phyloP scores from a whole-genome alignment of 1,284 basidiomycete species.

The Cutaneotrichosporon sp. region DNA sequence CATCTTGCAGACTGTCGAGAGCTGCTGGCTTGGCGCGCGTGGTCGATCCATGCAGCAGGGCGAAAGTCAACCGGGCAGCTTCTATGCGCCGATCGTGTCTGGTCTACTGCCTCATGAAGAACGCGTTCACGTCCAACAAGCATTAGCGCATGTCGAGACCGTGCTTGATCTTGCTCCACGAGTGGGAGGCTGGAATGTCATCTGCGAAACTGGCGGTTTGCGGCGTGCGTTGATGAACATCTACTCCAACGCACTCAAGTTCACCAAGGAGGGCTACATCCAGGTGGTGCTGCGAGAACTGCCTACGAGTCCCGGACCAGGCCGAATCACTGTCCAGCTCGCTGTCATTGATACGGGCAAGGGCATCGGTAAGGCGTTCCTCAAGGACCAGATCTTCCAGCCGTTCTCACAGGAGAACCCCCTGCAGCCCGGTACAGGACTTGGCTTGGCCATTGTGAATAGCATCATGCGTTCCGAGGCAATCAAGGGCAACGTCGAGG shows the following conservation, averaged over 20 bases:
- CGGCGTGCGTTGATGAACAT: slow-evolving; percentile 91
- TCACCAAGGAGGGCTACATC: slow-evolving; percentile 83
- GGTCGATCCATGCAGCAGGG: slow-evolving; percentile 60
- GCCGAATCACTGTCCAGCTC: slow-evolving; percentile 73
- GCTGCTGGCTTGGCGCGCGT: slow-evolving; percentile 88
- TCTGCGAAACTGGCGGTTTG: slow-evolving; percentile 88
- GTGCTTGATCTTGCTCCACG: slow-evolving; percentile 65
- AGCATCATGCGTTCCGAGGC: slow-evolving; percentile 74
- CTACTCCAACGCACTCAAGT: slow-evolving; percentile 91
- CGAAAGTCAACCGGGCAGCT: slow-evolving; percentile 72
- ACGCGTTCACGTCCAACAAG: slow-evolving; percentile 29
- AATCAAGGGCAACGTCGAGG: slow-evolving; percentile 68
- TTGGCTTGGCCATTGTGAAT: slow-evolving; percentile 95
- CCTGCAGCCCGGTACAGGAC: slow-evolving; percentile 80
- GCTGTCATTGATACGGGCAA: slow-evolving; percentile 87
- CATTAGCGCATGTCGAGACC: slow-evolving; percentile 57
- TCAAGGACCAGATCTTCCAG: slow-evolving; percentile 93
- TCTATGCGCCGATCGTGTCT: slow-evolving; percentile 66
- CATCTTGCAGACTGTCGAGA: slow-evolving; percentile 91
- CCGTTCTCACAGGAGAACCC: slow-evolving; percentile 78
- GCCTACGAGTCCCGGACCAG: slow-evolving; percentile 54
- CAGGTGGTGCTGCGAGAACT: slow-evolving; percentile 78
- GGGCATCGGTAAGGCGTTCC: slow-evolving; percentile 80
- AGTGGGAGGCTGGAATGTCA: slow-evolving; percentile 75
- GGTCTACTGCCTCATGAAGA: slow-evolving; percentile 53